Percentiles rank a stretch among this genome's conserved stretches.
Evolutionary conservation across 441 rosid genomes (phyloP).

Genomic region (Francoa sonchifolia): DNA sequence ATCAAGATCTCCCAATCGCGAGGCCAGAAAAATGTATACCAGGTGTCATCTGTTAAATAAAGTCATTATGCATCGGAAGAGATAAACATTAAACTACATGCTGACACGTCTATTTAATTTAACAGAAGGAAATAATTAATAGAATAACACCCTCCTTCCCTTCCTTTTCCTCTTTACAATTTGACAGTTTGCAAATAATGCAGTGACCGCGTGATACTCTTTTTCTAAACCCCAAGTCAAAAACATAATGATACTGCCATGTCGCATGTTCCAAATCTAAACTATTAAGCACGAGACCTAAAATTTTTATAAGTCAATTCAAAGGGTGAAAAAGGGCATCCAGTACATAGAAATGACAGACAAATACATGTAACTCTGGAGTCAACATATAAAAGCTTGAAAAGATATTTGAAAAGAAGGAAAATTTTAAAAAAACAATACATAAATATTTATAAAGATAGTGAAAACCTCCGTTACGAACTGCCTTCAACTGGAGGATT

Average conservation of each 20-base stretch:
- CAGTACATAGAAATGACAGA: no score
- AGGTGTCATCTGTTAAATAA: conserved; percentile 25
- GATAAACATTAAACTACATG: not conserved
- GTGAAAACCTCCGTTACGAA: conserved; percentile 48
- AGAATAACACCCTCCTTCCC: not conserved
- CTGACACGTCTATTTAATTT: not conserved
- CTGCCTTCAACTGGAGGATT: conserved; percentile 56
- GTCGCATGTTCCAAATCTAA: no score
- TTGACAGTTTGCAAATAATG: no score
- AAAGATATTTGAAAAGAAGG: not conserved
- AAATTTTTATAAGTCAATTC: no score
- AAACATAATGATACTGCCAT: no score
- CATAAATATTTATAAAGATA: no score
- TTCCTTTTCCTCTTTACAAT: no score
- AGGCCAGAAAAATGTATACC: conserved; percentile 39
- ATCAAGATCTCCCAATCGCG: conserved; percentile 74
- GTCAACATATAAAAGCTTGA: not conserved
- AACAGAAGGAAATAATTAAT: not conserved
- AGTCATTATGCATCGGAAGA: not conserved
- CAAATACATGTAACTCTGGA: no score
- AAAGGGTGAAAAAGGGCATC: no score
- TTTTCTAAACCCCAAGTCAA: no score
- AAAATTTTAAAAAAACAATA: not conserved
- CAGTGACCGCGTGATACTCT: no score
- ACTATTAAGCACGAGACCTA: no score